Conservation (phyloP, 768 basidiomycete species). For the Mycena haematopus region DNA sequence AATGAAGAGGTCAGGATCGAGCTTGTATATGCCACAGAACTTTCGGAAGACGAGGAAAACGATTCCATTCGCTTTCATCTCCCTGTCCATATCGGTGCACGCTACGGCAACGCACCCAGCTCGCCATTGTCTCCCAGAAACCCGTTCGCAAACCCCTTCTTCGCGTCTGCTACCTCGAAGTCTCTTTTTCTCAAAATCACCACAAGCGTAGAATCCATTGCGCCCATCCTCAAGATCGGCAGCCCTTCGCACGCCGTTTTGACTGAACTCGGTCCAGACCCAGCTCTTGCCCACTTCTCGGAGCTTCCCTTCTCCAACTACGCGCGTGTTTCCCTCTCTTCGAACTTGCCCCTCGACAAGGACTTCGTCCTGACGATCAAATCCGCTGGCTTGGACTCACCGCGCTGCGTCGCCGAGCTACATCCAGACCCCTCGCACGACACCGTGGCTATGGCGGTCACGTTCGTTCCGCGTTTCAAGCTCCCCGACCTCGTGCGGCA, state of each 20-base stretch:
- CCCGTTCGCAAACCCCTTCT: neutral
- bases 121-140: constrained; percentile 1
- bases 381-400: constrained; percentile 46
- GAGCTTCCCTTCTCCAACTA: constrained; percentile 29
- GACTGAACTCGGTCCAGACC: constrained; percentile 31
- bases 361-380: constrained; percentile 51
- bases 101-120: constrained; percentile 29
- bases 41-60: constrained; percentile 25
- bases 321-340: constrained; percentile 25
- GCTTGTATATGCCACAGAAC: constrained; percentile 26
- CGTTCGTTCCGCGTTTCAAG: constrained; percentile 49
- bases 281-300: constrained; percentile 24
- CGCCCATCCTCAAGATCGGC: constrained; percentile 26
- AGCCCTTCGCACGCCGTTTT: constrained; percentile 29
- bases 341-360: constrained; percentile 32
- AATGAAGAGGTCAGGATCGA: constrained; percentile 25
- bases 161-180: neutral
- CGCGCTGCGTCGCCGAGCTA: constrained; percentile 51
- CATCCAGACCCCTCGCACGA: constrained; percentile 24
- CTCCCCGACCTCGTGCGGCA: constrained; percentile 42
- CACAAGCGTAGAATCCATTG: constrained; percentile 23
- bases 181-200: constrained; percentile 17
- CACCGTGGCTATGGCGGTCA: constrained; percentile 46
- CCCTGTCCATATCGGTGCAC: constrained; percentile 25
- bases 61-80: constrained; percentile 28